A percentile compares a stretch with the other conserved stretches of the same genome.
Evolutionary conservation across 75 land plant genomes (phyloP).

Genomic region (Larix kaempferi): DNA sequence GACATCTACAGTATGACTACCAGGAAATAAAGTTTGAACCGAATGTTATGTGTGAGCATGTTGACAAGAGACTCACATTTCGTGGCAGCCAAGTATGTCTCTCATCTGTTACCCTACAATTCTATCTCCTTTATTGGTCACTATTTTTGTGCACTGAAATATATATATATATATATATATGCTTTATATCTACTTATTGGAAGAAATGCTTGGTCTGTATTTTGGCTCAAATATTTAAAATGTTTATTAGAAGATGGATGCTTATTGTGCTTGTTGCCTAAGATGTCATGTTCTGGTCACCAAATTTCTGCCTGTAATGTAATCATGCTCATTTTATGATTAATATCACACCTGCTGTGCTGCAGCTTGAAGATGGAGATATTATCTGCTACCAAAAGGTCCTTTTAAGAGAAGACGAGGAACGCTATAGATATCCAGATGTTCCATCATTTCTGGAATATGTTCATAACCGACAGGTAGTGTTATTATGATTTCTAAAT

Average conservation of each 20-base stretch:
- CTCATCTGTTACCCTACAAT: background rate
- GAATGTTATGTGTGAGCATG: slow-evolving; percentile 91
- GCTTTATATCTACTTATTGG: background rate
- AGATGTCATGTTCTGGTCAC: background rate
- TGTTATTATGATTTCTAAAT: slow-evolving; percentile 1
- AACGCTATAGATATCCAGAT: slow-evolving; percentile 75
- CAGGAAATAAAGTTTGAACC: slow-evolving; percentile 99
- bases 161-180: background rate
- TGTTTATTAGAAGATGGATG: no score
- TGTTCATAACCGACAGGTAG: slow-evolving; percentile 94
- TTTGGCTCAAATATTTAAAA: background rate
- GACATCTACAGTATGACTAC: background rate
- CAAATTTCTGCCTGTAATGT: background rate
- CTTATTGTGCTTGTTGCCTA: background rate
- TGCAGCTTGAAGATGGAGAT: slow-evolving; percentile 98
- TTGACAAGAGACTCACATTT: slow-evolving; percentile 76
- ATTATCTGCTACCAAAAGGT: slow-evolving; percentile 90
- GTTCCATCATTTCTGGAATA: slow-evolving; percentile 95
- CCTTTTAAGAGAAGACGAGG: slow-evolving; percentile 43
- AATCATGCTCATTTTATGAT: background rate
- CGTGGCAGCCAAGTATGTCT: slow-evolving; percentile 70
- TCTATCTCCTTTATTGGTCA: background rate
- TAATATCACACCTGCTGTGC: background rate
- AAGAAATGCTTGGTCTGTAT: background rate
- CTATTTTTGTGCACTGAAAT: background rate